phyloP scores from a whole-genome alignment of 2,329 filamentous ascomycete species.

The Alternaria arbusti region DNA sequence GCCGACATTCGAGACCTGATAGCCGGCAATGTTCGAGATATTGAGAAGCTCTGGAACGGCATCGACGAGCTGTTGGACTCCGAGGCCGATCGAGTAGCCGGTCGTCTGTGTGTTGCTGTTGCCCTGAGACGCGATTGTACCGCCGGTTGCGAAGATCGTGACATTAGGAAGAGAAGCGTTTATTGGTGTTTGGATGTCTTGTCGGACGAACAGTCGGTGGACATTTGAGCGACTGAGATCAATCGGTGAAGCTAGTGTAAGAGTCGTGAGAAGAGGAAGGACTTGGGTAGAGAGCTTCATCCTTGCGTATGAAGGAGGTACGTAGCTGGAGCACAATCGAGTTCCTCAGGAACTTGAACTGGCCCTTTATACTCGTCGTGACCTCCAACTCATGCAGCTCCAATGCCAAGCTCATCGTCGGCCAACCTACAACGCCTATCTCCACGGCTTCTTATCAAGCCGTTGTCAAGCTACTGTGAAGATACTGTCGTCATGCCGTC shows the following conservation, averaged over 20 bases:
- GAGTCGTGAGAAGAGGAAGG: conserved; percentile 25
- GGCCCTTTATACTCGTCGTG: conserved; percentile 3
- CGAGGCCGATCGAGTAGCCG: conserved; percentile 61
- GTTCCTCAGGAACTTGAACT: not conserved
- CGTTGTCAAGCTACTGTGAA: conserved; percentile 4
- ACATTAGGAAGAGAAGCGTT: conserved; percentile 61
- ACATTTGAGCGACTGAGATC: conserved; percentile 18
- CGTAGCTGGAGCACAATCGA: not conserved
- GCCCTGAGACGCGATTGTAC: conserved; percentile 64
- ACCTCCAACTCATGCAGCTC: not conserved
- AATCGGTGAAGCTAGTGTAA: conserved; percentile 31
- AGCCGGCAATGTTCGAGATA: conserved; percentile 61
- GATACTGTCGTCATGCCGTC: conserved; percentile 2
- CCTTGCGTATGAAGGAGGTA: conserved; percentile 2
- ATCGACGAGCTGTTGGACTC: conserved; percentile 59
- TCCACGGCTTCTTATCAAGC: conserved; percentile 12
- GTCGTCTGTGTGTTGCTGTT: conserved; percentile 59
- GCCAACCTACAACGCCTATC: conserved; percentile 8
- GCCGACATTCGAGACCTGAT: conserved; percentile 50
- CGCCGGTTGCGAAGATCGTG: conserved; percentile 64
- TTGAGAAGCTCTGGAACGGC: conserved; percentile 63
- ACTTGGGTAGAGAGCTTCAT: conserved; percentile 31
- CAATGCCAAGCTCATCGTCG: conserved; percentile 4
- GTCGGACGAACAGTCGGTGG: conserved; percentile 34
- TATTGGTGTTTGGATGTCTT: conserved; percentile 42